These are phyloP conservation scores for Xylaria castorea DNA, from an alignment of 495 filamentous ascomycete species.

Conservation along the genomic window DNA sequence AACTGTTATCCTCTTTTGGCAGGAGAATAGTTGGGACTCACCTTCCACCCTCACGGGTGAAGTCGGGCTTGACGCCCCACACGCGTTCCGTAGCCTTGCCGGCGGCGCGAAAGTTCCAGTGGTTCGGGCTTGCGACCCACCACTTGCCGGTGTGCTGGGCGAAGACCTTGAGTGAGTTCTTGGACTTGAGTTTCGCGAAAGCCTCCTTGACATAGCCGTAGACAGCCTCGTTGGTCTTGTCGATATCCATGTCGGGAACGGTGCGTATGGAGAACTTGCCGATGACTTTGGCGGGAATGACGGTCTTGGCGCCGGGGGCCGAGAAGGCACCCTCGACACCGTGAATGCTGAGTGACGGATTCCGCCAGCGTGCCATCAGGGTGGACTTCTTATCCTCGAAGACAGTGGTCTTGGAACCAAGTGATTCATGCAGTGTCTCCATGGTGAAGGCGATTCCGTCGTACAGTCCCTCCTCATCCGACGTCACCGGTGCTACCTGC, in stretches of 20 bases:
- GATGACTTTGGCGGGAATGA: slow-evolving; percentile 95
- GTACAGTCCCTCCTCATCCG: slow-evolving; percentile 87
- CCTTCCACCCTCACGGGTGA: slow-evolving; percentile 95
- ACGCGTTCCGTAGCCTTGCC: slow-evolving; percentile 91
- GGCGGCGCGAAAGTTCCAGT: slow-evolving; percentile 97
- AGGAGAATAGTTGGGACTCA: slow-evolving; percentile 44
- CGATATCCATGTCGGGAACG: slow-evolving; percentile 95
- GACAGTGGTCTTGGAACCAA: slow-evolving; percentile 87
- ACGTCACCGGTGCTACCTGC: slow-evolving; percentile 84
- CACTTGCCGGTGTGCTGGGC: slow-evolving; percentile 92
- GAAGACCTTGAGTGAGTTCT: slow-evolving; percentile 84
- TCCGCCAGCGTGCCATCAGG: slow-evolving; percentile 94
- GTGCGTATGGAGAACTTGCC: slow-evolving; percentile 99
- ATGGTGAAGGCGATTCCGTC: slow-evolving; percentile 89
- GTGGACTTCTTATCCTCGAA: slow-evolving; percentile 83
- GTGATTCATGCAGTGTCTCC: slow-evolving; percentile 88
- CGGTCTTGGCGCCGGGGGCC: slow-evolving; percentile 92
- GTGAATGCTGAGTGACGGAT: slow-evolving; percentile 93
- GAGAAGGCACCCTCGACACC: slow-evolving; percentile 97
- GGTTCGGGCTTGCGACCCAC: slow-evolving; percentile 96
- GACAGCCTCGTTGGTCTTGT: slow-evolving; percentile 83
- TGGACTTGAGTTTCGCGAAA: slow-evolving; percentile 83
- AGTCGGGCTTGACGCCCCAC: slow-evolving; percentile 89
- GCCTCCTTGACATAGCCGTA: slow-evolving; percentile 77
- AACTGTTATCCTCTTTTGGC: background rate